Percentiles rank a stretch among this genome's conserved stretches.
These are phyloP conservation scores for Carex myosuroides DNA, from an alignment of 176 grass and related monocot species.

Conservation along the genomic window DNA sequence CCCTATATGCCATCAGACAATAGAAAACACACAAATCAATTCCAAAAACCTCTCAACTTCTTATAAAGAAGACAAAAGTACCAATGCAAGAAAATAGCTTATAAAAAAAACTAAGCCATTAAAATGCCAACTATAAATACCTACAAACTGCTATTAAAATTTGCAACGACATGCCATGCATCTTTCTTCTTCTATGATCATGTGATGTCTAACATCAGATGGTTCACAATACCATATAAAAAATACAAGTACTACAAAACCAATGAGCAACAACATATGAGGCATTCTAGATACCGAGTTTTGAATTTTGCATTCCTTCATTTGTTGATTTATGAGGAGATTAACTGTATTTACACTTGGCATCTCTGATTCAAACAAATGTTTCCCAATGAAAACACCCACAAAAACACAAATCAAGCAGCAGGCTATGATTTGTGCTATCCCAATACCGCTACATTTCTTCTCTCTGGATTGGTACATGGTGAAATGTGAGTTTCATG, in stretches of 20 bases:
- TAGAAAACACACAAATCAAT: not conserved
- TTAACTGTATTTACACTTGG: not conserved
- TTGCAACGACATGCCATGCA: not conserved
- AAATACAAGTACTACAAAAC: not conserved
- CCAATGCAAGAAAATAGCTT: not conserved
- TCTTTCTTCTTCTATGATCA: not conserved
- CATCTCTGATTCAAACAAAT: not conserved
- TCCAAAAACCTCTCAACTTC: no score
- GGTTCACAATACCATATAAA: not conserved
- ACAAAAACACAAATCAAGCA: constrained; percentile 1
- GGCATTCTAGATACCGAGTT: not conserved
- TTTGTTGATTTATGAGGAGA: constrained; percentile 9
- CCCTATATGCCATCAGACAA: not conserved
- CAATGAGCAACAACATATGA: not conserved
- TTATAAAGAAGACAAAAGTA: not conserved
- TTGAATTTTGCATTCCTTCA: not conserved
- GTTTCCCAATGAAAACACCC: constrained; percentile 1
- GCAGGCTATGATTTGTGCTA: not conserved
- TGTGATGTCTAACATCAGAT: not conserved
- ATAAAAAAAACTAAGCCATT: not conserved
- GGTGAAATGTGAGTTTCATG: not conserved
- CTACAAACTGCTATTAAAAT: not conserved
- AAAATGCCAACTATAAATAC: not conserved
- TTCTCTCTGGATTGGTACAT: not conserved
- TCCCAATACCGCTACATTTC: not conserved